Evolutionary conservation across 306 rosid genomes (phyloP).

Genomic region (Rosa lucieae): DNA sequence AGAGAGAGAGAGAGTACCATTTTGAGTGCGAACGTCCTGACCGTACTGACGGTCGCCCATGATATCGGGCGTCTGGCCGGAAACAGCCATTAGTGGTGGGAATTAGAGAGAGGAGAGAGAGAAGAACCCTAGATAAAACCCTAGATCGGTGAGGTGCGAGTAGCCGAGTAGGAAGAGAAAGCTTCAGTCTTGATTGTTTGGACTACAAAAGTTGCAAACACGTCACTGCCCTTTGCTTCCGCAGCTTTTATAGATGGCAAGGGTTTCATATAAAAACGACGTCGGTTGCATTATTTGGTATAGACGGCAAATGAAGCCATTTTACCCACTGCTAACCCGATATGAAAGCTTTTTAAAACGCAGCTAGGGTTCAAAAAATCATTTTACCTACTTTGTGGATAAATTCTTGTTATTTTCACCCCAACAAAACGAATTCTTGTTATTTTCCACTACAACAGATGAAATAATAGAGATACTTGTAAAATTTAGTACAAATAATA

Average conservation of each 20-base stretch:
- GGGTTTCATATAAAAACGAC: constrained; percentile 19
- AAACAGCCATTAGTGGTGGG: constrained; percentile 47
- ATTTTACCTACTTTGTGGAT: no score
- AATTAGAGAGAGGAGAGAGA: not conserved
- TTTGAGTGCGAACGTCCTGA: constrained; percentile 95
- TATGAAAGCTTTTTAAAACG: no score
- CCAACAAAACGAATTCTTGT: no score
- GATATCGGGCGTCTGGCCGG: constrained; percentile 67
- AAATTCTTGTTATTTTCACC: no score
- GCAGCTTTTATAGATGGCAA: not conserved
- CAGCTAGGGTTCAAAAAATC: no score
- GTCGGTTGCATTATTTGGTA: constrained; percentile 3
- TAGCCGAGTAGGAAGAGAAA: not conserved
- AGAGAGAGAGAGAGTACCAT: constrained; percentile 46
- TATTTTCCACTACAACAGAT: no score
- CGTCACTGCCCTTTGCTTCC: not conserved
- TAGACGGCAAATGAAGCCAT: not conserved
- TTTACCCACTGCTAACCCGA: not conserved
- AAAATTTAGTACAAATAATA: no score
- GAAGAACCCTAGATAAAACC: constrained; percentile 11
- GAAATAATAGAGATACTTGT: no score
- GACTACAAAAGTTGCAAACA: not conserved
- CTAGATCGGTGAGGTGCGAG: constrained; percentile 20
- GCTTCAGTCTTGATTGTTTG: not conserved
- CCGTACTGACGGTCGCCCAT: constrained; percentile 92